phyloP scores from a whole-genome alignment of 805 yeast species.

The Zygosaccharomyces bisporus region DNA sequence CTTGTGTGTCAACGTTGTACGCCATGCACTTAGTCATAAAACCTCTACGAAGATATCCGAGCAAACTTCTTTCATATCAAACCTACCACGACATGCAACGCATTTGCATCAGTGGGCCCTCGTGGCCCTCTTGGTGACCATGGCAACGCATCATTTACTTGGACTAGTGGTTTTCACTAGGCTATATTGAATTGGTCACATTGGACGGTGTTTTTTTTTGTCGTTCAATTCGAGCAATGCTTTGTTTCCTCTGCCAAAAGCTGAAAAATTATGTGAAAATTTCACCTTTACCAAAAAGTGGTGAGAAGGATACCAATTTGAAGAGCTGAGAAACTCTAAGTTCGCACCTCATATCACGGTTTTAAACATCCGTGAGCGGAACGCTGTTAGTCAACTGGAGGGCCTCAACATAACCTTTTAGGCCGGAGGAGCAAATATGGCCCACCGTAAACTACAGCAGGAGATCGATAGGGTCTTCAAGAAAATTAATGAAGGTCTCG shows the following conservation, averaged over 20 bases:
- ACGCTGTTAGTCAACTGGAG: not conserved
- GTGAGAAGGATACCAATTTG: not conserved
- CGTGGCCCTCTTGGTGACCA: slow-evolving; percentile 2
- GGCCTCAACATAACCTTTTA: not conserved
- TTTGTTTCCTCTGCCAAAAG: not conserved
- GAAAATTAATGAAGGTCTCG: slow-evolving; percentile 88
- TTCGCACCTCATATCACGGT: not conserved
- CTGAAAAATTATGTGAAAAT: slow-evolving; percentile 7
- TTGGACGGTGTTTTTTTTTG: not conserved
- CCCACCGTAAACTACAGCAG: slow-evolving; percentile 47
- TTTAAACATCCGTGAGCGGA: not conserved
- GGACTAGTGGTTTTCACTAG: slow-evolving; percentile 8
- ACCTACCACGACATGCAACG: not conserved
- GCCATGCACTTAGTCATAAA: not conserved
- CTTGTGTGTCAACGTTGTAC: not conserved
- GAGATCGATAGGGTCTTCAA: slow-evolving; percentile 88
- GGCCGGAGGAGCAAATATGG: slow-evolving; percentile 30
- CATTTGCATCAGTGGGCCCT: slow-evolving; percentile 9
- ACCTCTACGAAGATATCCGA: slow-evolving; percentile 1
- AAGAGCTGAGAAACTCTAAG: not conserved
- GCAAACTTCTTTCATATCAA: not conserved
- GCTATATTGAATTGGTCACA: slow-evolving; percentile 3
- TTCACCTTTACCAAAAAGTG: slow-evolving; percentile 4
- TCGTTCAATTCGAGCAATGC: slow-evolving; percentile 2
- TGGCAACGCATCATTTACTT: slow-evolving; percentile 8